Evolutionary conservation across 768 basidiomycete species (phyloP), one percentile per base, ranked within the genome.

Genomic region (Lentinula sp.): DNA sequence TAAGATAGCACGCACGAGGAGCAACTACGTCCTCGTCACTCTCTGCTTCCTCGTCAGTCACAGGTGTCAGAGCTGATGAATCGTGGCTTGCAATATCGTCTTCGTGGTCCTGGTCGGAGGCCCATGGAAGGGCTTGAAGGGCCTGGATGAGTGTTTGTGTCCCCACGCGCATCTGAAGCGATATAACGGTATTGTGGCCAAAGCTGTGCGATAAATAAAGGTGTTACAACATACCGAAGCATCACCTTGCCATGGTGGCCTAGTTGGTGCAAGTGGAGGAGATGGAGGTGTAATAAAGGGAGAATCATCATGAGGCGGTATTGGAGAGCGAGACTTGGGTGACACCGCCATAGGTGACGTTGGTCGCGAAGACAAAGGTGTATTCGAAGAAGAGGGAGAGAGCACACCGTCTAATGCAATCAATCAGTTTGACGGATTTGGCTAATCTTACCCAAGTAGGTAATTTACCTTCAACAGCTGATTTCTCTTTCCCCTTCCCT

Each of bases 111-210:
- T 81, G 79, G 62, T 80, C 82, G 43, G 86, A 85, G 37, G 81
- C 79, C 88, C 87, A 90, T 18, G 92, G 93, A 45, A 93, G 78
- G 1, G 91, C 92, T 67, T 93, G 92, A 13, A 94, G 78, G 3
- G 90, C 92, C 74, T 93, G 92, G 42, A 94, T 93, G 54, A 94
- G 83, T 2, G 92, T 90, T 70, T 94, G 93, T 2, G 92, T 94
- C 15, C 92, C 92, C 28, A 86, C 84, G 43, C 90, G 87, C 85
- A 94, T 89, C 92, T 94, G 68, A 41, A 64, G 23, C 61, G 57
- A 61, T 66, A 50, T 62, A 61, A 61, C 61, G 53, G 42, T 57
- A 63, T 16, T 16, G 18, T 15, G 37, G 55, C 23, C 8, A 56
- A 56, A 61, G 62, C 51, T 53, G 59, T 46, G 48, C 43, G 60